Base-by-base conservation (phyloP, 768 basidiomycete species). In the Pleurotus salmoneostramineus region DNA sequence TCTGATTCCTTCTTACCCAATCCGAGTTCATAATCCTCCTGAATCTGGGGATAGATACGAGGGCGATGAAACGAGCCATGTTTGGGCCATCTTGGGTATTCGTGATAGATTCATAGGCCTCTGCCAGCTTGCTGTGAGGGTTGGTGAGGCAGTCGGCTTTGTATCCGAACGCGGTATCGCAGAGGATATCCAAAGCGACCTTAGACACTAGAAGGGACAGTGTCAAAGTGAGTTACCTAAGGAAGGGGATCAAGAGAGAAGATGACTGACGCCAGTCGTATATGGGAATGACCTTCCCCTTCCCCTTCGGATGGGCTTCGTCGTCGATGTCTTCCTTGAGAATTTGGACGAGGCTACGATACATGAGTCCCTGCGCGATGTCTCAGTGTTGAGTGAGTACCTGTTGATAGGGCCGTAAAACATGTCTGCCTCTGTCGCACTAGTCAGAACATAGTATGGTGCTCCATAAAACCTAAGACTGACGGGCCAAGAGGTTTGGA, bases 151-250 rank as follows among this genome's bases (percentile, higher is more conserved):
- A 76, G 60, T 80, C 74, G 5, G 79, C 61, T 37, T 69, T 65
- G 63, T 82, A 82, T 7, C 77, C 78, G 54, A 82, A 80, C 0
- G 78, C 79, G 7, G 80, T 77, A 6, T 71, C 70, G 65, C 79
- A 81, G 48, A 82, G 81, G 55, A 82, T 79, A 61, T 82, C 80
- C 6, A 83, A 72, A 0, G 80, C 81, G 0, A 75, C 77, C 67
- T 79, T 81, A 61, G 75, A 76, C 73, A 80, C 79, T 81, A 46
- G 3, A 52, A 11, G 1, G 21, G 21, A 21, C 21, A 47, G 31
- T 10, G 46, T 32, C 32, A 42, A 42, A 8, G 21, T 42, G 40
- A 42, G 40, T 42, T n/a, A 12, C 21, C 21, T 27, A 32, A 32
- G 17, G 15, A 33, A 48, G 15, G 8, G 34, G 7, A 8, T n/a